Conservation (phyloP, 2,329 filamentous ascomycete genomes). For the Microdochium nivale region DNA sequence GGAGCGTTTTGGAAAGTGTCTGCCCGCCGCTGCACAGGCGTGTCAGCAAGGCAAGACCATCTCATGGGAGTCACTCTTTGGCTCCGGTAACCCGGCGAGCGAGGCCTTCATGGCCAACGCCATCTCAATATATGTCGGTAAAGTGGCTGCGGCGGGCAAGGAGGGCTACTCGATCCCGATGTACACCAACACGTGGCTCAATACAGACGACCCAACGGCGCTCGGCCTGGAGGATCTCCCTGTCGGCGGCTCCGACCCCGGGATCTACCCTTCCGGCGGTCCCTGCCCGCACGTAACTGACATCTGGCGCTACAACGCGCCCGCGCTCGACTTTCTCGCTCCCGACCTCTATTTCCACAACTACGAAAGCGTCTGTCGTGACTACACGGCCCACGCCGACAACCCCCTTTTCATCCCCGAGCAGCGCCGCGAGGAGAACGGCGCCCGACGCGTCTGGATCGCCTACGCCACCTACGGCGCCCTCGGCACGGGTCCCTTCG, state of each 20-base stretch:
- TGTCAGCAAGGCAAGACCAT: neutral
- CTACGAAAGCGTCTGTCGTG: conserved; percentile 27
- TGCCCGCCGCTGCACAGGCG: conserved; percentile 6
- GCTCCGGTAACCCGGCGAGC: conserved; percentile 4
- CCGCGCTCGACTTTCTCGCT: conserved; percentile 30
- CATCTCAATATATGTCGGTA: conserved; percentile 3
- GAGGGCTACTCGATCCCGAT: conserved; percentile 2
- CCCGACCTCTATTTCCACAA: conserved; percentile 41
- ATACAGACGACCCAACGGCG: conserved; percentile 6
- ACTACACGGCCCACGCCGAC: conserved; percentile 23
- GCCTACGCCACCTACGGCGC: conserved; percentile 28
- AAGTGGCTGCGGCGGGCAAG: conserved; percentile 1
- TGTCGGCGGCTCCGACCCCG: conserved; percentile 9
- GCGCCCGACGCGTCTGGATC: conserved; percentile 21
- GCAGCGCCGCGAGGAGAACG: conserved; percentile 28
- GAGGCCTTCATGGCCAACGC: conserved; percentile 4
- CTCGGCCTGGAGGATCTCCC: conserved; percentile 17
- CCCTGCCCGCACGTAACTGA: conserved; percentile 10
- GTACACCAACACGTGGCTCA: conserved; percentile 4
- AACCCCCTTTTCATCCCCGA: conserved; percentile 33
- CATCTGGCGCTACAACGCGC: conserved; percentile 23
- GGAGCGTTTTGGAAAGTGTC: conserved; percentile 12
- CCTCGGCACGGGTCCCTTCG: conserved; percentile 29
- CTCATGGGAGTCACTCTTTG: conserved; percentile 25
- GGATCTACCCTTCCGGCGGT: conserved; percentile 13